Conservation (phyloP, 257 asterid species). For the Scutellaria galericulata region DNA sequence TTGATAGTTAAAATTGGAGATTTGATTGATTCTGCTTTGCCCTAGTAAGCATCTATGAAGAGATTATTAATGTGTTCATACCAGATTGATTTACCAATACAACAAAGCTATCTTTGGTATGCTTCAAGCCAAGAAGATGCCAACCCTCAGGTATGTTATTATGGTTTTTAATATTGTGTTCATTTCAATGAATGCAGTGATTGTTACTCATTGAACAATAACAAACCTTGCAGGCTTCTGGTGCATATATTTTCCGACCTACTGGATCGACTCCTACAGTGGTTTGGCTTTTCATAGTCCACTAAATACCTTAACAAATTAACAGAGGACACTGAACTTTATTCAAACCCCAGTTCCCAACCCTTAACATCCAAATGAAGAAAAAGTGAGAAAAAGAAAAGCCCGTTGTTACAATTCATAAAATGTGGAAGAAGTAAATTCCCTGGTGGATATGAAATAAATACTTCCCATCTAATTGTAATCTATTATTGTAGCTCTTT, state of each 20-base stretch:
- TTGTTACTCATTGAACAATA: conserved; percentile 27
- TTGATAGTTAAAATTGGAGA: not conserved
- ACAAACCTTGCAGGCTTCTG: conserved; percentile 59
- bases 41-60: not conserved
- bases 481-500: conserved; percentile 49
- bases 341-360: not conserved
- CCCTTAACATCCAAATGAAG: not conserved
- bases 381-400: not conserved
- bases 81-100: conserved; percentile 80
- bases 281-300: not conserved
- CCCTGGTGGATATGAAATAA: not conserved
- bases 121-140: conserved; percentile 64
- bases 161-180: not conserved
- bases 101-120: conserved; percentile 87
- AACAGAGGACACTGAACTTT: not conserved
- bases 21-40: not conserved
- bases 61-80: conserved; percentile 24
- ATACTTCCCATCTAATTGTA: conserved; percentile 19
- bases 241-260: conserved; percentile 93
- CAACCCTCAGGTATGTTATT: conserved; percentile 55
- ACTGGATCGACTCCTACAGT: conserved; percentile 55
- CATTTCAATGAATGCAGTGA: conserved; percentile 16
- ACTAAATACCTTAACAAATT: not conserved
- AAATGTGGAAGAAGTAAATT: conserved; percentile 5
- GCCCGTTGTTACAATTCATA: conserved; percentile 5